Evolutionary conservation across 2,329 filamentous ascomycete genomes (phyloP).

Genomic region (Neofusicoccum umdonicola): DNA sequence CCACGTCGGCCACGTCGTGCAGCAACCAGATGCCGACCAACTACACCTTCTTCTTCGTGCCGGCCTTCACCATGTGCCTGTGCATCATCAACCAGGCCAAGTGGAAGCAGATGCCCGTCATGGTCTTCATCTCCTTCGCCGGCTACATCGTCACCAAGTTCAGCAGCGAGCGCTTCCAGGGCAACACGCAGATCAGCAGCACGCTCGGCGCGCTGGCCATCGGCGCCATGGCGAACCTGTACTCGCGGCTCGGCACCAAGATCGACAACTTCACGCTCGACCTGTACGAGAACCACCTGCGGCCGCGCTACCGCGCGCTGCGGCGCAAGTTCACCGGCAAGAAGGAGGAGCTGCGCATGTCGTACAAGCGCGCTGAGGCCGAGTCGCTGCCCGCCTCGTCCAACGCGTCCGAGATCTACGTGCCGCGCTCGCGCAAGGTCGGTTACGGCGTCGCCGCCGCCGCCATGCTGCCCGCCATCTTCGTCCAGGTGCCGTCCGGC

Average conservation of each 20-base stretch:
- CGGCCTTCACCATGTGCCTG: constrained; percentile 69
- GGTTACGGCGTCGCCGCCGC: constrained; percentile 80
- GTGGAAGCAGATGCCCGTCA: constrained; percentile 73
- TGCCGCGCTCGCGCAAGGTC: constrained; percentile 35
- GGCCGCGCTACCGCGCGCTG: constrained; percentile 33
- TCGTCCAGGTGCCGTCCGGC: constrained; percentile 63
- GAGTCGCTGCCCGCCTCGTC: background rate
- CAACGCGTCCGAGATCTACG: constrained; percentile 18
- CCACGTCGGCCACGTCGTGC: constrained; percentile 45
- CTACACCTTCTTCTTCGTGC: constrained; percentile 67
- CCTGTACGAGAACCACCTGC: constrained; percentile 52
- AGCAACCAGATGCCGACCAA: constrained; percentile 51
- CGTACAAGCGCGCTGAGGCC: background rate
- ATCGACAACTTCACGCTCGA: constrained; percentile 57
- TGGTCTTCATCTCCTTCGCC: constrained; percentile 69
- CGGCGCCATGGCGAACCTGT: constrained; percentile 75
- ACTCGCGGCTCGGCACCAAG: constrained; percentile 65
- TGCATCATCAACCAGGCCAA: constrained; percentile 76
- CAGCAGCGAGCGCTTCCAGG: constrained; percentile 62
- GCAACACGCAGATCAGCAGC: constrained; percentile 72
- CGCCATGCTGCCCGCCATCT: constrained; percentile 83
- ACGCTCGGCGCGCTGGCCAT: constrained; percentile 75
- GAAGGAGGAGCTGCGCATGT: constrained; percentile 5
- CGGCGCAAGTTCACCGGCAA: constrained; percentile 34
- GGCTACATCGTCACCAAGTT: constrained; percentile 78